Percentiles rank a stretch among this genome's conserved stretches.
phyloP scores from a whole-genome alignment of 306 rosid species.

The Glycine tomentella region DNA sequence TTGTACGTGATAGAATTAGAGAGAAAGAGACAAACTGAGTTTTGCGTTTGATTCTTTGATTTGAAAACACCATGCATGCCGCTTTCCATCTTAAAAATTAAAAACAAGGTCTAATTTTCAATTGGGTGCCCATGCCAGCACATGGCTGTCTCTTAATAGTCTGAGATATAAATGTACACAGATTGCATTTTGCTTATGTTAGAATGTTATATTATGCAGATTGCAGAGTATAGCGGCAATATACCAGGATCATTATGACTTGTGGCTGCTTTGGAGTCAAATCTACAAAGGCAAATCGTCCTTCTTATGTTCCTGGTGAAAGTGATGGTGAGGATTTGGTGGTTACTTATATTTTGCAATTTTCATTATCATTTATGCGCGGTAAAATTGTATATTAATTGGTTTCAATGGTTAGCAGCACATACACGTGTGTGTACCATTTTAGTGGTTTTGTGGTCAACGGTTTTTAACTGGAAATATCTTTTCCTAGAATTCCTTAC shows the following conservation, averaged over 20 bases:
- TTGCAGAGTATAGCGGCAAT: slow-evolving; percentile 25
- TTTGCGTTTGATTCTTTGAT: not conserved
- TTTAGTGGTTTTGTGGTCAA: not conserved
- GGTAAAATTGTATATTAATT: not conserved
- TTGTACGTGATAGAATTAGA: not conserved
- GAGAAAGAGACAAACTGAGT: slow-evolving; percentile 15
- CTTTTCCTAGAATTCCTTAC: not conserved
- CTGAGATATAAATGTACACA: not conserved
- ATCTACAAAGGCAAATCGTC: slow-evolving; percentile 34
- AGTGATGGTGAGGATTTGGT: slow-evolving; percentile 63
- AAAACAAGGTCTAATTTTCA: too few species aligned
- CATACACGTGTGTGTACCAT: not conserved
- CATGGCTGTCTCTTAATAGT: not conserved
- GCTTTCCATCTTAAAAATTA: not conserved
- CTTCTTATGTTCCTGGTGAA: slow-evolving; percentile 50
- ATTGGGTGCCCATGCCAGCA: too few species aligned
- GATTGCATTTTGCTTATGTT: not conserved
- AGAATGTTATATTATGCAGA: slow-evolving; percentile 31
- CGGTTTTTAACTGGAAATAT: not conserved
- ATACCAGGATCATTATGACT: slow-evolving; percentile 53
- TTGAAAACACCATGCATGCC: not conserved
- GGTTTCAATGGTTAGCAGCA: not conserved
- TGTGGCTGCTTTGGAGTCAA: slow-evolving; percentile 79
- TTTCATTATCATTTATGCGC: slow-evolving; percentile 6
- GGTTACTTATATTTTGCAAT: not conserved